These are phyloP conservation scores for Hypomontagnella submonticulosa DNA, from an alignment of 495 filamentous ascomycete species.

Conservation along the genomic window DNA sequence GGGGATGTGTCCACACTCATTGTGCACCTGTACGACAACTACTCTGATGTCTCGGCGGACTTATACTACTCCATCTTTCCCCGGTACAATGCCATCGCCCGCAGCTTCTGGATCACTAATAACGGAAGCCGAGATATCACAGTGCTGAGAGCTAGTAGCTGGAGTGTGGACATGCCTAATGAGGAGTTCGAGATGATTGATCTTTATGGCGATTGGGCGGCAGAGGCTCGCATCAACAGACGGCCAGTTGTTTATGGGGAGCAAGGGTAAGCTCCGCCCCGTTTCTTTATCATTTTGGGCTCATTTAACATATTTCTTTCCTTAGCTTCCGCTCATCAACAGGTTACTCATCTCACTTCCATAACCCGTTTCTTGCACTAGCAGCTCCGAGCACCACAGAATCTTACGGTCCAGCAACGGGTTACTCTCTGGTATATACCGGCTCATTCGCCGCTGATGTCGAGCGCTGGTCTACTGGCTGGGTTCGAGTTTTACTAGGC, in stretches of 20 bases:
- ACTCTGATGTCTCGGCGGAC: conserved; percentile 60
- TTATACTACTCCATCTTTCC: conserved; percentile 67
- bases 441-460: conserved; percentile 63
- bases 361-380: conserved; percentile 66
- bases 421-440: conserved; percentile 65
- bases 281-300: neutral
- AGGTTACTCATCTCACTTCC: conserved; percentile 65
- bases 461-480: conserved; percentile 65
- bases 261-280: conserved; percentile 37
- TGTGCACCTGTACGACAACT: conserved; percentile 62
- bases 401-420: conserved; percentile 62
- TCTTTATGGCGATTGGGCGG: conserved; percentile 64
- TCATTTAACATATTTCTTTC: conserved; percentile 34
- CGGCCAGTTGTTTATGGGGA: conserved; percentile 49
- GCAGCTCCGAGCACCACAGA: conserved; percentile 63
- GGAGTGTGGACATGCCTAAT: conserved; percentile 64
- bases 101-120: conserved; percentile 64
- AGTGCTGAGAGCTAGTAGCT: conserved; percentile 61
- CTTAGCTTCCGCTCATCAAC: conserved; percentile 60
- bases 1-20: conserved; percentile 62
- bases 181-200: conserved; percentile 66
- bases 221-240: conserved; percentile 53
- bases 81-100: conserved; percentile 61
- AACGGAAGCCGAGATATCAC: conserved; percentile 58
- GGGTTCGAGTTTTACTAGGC: conserved; percentile 62